Percentiles rank a stretch among this genome's conserved stretches.
These are phyloP conservation scores for Diaporthe amygdali DNA, from an alignment of 2,329 filamentous ascomycete genomes.

Conservation along the genomic window DNA sequence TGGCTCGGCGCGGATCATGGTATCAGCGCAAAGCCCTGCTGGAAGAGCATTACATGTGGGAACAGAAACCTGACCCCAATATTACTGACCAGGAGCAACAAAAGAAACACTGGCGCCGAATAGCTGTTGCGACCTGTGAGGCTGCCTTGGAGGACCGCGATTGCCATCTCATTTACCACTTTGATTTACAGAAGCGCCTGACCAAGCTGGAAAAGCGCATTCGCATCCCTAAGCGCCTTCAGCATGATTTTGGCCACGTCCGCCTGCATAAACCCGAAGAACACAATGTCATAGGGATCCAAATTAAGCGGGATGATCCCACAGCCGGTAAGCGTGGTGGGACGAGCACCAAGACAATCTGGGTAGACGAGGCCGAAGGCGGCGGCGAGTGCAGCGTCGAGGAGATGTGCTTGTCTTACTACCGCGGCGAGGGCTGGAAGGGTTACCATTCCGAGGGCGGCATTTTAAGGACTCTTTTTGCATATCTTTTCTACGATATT, in stretches of 20 bases:
- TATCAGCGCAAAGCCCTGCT: conserved; percentile 93
- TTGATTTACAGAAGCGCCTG: conserved; percentile 93
- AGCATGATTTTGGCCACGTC: conserved; percentile 93
- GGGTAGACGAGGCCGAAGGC: conserved; percentile 78
- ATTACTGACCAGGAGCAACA: conserved; percentile 53
- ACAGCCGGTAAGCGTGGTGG: conserved; percentile 42
- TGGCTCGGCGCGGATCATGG: conserved; percentile 85
- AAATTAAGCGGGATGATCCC: conserved; percentile 68
- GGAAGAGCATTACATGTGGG: conserved; percentile 93
- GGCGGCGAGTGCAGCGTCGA: conserved; percentile 85
- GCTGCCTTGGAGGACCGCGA: conserved; percentile 83
- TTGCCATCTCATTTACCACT: conserved; percentile 91
- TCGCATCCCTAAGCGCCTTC: conserved; percentile 80
- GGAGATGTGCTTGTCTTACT: conserved; percentile 89
- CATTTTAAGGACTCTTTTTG: conserved; percentile 88
- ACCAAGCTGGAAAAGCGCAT: conserved; percentile 86
- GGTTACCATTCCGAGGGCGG: conserved; percentile 94
- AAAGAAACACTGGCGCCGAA: conserved; percentile 82
- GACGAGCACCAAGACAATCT: conserved; percentile 76
- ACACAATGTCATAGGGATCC: conserved; percentile 77
- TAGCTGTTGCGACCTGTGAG: conserved; percentile 83
- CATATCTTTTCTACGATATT: conserved; percentile 91
- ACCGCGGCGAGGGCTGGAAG: conserved; percentile 85
- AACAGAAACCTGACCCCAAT: conserved; percentile 51
- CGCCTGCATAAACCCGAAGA: conserved; percentile 77